A percentile compares a stretch with the other conserved stretches of the same genome.
Conservation (phyloP, 1,284 basidiomycete genomes). For the Chiua sp. region DNA sequence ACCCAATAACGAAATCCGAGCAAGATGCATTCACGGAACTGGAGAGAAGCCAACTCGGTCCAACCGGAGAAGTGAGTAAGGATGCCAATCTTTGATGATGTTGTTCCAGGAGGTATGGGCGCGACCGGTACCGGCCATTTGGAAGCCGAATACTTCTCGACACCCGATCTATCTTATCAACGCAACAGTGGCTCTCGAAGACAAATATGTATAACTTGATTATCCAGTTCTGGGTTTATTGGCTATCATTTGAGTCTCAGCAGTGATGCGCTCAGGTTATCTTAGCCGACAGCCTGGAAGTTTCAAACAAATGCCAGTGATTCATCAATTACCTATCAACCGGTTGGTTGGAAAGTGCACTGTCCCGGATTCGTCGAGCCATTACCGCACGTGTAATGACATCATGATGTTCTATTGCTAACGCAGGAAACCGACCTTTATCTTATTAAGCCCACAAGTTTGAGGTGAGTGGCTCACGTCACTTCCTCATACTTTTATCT, state of each 20-base stretch:
- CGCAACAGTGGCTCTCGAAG: not conserved
- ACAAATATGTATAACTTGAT: not conserved
- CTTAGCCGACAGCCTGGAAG: not conserved
- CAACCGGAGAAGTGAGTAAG: no score
- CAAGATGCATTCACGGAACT: no score
- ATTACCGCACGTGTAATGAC: no score
- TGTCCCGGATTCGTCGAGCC: not conserved
- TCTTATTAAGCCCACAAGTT: not conserved
- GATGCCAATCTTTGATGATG: not conserved
- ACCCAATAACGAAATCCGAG: no score
- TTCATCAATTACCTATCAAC: not conserved
- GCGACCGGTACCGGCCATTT: not conserved
- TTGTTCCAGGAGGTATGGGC: not conserved
- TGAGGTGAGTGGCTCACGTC: not conserved
- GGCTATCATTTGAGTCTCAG: not conserved
- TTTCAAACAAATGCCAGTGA: not conserved
- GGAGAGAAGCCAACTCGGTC: not conserved
- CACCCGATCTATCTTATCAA: not conserved
- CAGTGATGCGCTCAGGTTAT: not conserved
- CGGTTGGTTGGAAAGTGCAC: not conserved
- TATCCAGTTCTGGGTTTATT: not conserved
- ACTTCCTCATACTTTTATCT: not conserved
- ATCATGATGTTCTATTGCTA: no score
- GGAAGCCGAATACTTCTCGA: not conserved
- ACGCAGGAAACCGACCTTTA: no score